Conservation (phyloP, 2,329 filamentous ascomycete species). For the Sporothrix luriei region DNA sequence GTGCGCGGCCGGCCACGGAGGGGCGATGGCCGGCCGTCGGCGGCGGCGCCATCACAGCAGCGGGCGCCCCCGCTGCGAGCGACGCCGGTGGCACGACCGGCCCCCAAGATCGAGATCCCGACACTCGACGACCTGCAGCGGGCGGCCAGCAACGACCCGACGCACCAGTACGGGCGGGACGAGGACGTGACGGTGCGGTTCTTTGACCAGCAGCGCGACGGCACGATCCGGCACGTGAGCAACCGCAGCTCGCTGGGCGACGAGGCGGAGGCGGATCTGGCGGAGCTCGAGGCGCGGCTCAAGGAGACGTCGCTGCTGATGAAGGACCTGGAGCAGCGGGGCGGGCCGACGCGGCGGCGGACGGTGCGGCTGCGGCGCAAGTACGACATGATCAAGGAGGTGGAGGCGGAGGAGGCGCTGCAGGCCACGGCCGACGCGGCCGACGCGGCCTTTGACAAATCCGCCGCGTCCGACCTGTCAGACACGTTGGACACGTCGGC, state of each 20-base stretch:
- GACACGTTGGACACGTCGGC: background rate
- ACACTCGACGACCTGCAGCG: background rate
- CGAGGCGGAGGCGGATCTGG: constrained; percentile 46
- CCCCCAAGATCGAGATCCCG: background rate
- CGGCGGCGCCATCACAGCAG: background rate
- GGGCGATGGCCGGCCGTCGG: background rate
- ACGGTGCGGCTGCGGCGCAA: constrained; percentile 31
- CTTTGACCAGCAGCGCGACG: constrained; percentile 52
- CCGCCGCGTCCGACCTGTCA: background rate
- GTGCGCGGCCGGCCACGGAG: constrained; percentile 21
- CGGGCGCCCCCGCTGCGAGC: background rate
- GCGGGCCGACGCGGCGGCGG: constrained; percentile 27
- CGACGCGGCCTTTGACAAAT: no score
- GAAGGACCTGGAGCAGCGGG: constrained; percentile 37
- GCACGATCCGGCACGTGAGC: constrained; percentile 46
- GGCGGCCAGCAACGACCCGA: constrained; percentile 29
- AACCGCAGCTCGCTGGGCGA: constrained; percentile 47
- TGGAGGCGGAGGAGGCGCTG: constrained; percentile 40
- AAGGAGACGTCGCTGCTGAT: constrained; percentile 38
- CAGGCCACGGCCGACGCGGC: constrained; percentile 7
- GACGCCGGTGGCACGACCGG: background rate
- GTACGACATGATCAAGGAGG: constrained; percentile 33
- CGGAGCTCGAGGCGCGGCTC: constrained; percentile 43
- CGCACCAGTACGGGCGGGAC: constrained; percentile 15
- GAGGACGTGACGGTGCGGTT: constrained; percentile 46